Evolutionary conservation across 495 filamentous ascomycete species (phyloP).

Genomic region (Thozetella sp.): DNA sequence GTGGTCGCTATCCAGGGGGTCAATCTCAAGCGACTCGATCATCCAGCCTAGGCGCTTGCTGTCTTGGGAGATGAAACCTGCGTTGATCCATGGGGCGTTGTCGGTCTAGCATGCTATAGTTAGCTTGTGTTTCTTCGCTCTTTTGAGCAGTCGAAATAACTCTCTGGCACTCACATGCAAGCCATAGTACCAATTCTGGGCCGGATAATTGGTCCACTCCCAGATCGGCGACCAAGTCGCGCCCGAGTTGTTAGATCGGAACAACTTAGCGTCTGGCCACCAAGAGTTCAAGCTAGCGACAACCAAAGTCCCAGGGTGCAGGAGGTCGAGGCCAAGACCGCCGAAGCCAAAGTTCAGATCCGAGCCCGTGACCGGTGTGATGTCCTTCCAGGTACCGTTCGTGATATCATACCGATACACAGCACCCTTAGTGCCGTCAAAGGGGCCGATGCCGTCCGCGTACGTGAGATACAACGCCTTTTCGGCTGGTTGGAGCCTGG

Average conservation of each 20-base stretch:
- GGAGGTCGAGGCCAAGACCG: slow-evolving; percentile 54
- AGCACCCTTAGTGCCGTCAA: slow-evolving; percentile 51
- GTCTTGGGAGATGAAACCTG: slow-evolving; percentile 44
- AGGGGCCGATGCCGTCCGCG: slow-evolving; percentile 55
- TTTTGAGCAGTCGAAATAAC: slow-evolving; percentile 19
- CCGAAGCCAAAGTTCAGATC: slow-evolving; percentile 55
- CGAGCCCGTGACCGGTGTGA: slow-evolving; percentile 46
- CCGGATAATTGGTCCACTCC: slow-evolving; percentile 51
- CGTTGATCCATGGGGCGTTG: slow-evolving; percentile 50
- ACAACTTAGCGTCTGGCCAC: slow-evolving; percentile 61
- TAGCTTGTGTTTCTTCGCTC: slow-evolving; percentile 12
- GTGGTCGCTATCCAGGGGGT: slow-evolving; percentile 61
- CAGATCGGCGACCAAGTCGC: slow-evolving; percentile 53
- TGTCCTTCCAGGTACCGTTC: slow-evolving; percentile 52
- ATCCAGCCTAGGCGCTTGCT: slow-evolving; percentile 62
- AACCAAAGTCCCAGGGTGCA: slow-evolving; percentile 55
- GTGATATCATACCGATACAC: slow-evolving; percentile 56
- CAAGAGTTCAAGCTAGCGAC: slow-evolving; percentile 59
- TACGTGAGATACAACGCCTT: slow-evolving; percentile 60
- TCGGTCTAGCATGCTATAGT: slow-evolving; percentile 29
- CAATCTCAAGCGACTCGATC: slow-evolving; percentile 62
- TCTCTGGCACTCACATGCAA: slow-evolving; percentile 42
- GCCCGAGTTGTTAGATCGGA: slow-evolving; percentile 54
- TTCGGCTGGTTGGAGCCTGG: slow-evolving; percentile 51
- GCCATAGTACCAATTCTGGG: slow-evolving; percentile 43